Conservation (phyloP, 805 yeast species). For the Cyberlindnera mrakii region DNA sequence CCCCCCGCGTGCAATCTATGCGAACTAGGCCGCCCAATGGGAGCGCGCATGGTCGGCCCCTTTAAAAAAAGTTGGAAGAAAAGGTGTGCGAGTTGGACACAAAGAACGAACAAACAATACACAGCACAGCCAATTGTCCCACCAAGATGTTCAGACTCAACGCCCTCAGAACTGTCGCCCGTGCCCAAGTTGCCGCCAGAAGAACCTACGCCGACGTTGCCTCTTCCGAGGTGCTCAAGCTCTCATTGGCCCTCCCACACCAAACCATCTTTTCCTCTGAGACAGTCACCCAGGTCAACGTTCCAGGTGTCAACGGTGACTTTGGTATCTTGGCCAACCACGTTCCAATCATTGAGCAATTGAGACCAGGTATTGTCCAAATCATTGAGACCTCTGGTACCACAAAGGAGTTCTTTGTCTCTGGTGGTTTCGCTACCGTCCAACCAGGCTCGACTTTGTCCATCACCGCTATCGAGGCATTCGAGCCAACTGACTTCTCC, state of each 20-base stretch:
- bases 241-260: slow-evolving; percentile 89
- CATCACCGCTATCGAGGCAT: slow-evolving; percentile 93
- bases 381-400: slow-evolving; percentile 73
- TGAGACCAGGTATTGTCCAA: slow-evolving; percentile 92
- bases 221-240: slow-evolving; percentile 66
- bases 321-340: slow-evolving; percentile 96
- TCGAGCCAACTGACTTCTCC: slow-evolving; percentile 82
- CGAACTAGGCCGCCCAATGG: slow-evolving; percentile 1
- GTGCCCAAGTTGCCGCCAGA: slow-evolving; percentile 49
- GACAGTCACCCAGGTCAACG: slow-evolving; percentile 68
- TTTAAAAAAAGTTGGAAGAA: slow-evolving; percentile 1
- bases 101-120: not conserved
- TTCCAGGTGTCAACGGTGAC: slow-evolving; percentile 93
- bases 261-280: slow-evolving; percentile 53
- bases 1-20: not conserved
- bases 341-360: slow-evolving; percentile 95
- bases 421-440: slow-evolving; percentile 96
- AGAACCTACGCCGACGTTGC: slow-evolving; percentile 90
- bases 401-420: slow-evolving; percentile 76
- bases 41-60: not conserved
- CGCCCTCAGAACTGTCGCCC: slow-evolving; percentile 23
- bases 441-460: slow-evolving; percentile 89
- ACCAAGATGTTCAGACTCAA: slow-evolving; percentile 24
- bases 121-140: not conserved
- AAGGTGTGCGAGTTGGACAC: not conserved